Conservation (phyloP, 768 basidiomycete species). For the Hericium erinaceus region DNA sequence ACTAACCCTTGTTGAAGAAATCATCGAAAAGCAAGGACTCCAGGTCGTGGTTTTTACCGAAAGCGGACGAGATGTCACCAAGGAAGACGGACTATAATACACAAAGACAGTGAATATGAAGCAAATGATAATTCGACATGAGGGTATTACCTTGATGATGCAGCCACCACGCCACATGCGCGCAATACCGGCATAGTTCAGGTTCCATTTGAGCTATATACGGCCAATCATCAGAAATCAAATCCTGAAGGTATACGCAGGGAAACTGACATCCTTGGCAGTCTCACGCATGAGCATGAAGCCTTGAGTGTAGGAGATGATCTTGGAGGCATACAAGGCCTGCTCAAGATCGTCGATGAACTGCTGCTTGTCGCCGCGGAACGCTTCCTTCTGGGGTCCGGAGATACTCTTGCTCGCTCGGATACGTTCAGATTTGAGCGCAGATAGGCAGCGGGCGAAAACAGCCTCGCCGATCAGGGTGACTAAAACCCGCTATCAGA, state of each 20-base stretch:
- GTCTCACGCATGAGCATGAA: conserved; percentile 99
- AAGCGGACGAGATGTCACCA: conserved; percentile 85
- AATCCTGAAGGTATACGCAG: not conserved
- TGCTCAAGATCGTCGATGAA: conserved; percentile 99
- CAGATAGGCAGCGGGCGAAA: conserved; percentile 95
- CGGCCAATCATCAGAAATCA: conserved; percentile 17
- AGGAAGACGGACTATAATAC: conserved; percentile 62
- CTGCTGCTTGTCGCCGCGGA: conserved; percentile 96
- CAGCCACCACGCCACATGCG: conserved; percentile 99
- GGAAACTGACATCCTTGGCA: conserved; percentile 57
- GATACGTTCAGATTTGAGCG: conserved; percentile 91
- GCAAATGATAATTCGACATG: not conserved
- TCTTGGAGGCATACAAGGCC: conserved; percentile 98
- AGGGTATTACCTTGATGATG: conserved; percentile 80
- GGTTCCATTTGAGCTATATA: conserved; percentile 60
- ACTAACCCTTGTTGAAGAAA: conserved; percentile 89
- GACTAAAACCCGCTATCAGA: conserved; percentile 37
- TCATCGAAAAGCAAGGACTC: conserved; percentile 93
- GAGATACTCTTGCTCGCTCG: conserved; percentile 87
- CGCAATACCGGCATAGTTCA: conserved; percentile 97
- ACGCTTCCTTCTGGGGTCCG: conserved; percentile 86
- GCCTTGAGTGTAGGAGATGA: conserved; percentile 98
- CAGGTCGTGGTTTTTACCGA: conserved; percentile 71
- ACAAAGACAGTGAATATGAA: conserved; percentile 22
- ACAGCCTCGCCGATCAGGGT: conserved; percentile 99